Evolutionary conservation across 2,329 filamentous ascomycete genomes (phyloP), one percentile per base, ranked within the genome.

Genomic region (Didymella exigua): DNA sequence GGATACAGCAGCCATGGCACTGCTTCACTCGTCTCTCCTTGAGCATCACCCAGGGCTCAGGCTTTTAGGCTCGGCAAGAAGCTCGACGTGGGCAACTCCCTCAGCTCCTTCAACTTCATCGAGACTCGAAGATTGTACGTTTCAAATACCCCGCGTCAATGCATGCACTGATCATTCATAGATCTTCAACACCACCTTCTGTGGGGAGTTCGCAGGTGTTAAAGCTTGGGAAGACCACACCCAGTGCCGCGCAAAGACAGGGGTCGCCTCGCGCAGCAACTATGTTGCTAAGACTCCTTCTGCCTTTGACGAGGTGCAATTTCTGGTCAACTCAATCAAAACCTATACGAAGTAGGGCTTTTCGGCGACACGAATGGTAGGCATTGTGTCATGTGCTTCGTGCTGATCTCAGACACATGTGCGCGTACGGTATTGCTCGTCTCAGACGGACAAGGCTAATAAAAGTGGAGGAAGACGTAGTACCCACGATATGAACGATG

Each of bases 181-280:
- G 61, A 68, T 80, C 33, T 68, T 82, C 46, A 78, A 82, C 60
- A 78, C 75, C 3, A 78, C 77, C 4, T 81, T 82, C 66, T 82
- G 79, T 45, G 80, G 81, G 49, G 74, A 24, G 5, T 40, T 44
- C 27, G 54, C 56, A 11, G 52, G 49, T 14, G 59, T 42, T 6
- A 78, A 49, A 31, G 56, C 86, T 26, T 95, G 88, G 86, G 64
- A 68, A 44, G 41, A 33, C 10, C 40, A 57, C 27, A 54, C 50
- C 3, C 18, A 40, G 13, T 63, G 56, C 37, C 44, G 41, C 13
- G 30, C 41, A 2, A 41, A 37, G 33, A 68, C 66, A 19, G 77
- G 83, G 54, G 87, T 84, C 0, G 57, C 73, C 34, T 86, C 51
- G 8, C 69, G 66, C 43, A 45, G 57, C 26, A 53, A 50, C 11